Evolutionary conservation across 345 rosid genomes (phyloP).

Genomic region (Euphorbia lathyris): DNA sequence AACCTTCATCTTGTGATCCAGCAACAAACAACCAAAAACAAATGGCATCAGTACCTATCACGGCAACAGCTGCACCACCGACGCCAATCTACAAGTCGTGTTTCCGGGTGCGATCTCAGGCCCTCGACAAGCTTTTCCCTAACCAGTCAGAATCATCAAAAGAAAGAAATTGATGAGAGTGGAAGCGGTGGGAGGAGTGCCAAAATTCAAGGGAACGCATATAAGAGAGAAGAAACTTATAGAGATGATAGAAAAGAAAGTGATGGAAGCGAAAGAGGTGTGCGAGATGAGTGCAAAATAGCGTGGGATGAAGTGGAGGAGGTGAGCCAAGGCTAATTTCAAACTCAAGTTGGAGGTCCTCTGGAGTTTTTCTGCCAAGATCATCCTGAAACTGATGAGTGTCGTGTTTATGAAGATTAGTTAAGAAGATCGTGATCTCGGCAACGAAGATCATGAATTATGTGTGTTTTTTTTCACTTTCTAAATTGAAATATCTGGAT

Average conservation of each 20-base stretch:
- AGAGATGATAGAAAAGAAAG: constrained; percentile 68
- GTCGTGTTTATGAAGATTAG: constrained; percentile 56
- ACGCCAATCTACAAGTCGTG: not conserved
- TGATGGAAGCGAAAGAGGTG: constrained; percentile 69
- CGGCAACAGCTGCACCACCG: not conserved
- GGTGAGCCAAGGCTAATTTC: constrained; percentile 76
- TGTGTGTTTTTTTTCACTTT: too few species aligned
- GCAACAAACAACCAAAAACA: not conserved
- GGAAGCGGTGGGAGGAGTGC: constrained; percentile 32
- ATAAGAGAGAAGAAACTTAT: constrained; percentile 59
- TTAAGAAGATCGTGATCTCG: too few species aligned
- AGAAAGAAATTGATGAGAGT: too few species aligned
- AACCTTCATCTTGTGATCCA: too few species aligned
- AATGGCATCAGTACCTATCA: not conserved
- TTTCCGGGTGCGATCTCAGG: not conserved
- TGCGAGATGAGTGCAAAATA: constrained; percentile 69
- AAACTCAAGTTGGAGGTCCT: constrained; percentile 45
- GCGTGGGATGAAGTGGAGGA: constrained; percentile 98
- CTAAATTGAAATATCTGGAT: too few species aligned
- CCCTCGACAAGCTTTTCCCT: not conserved
- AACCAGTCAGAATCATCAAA: not conserved
- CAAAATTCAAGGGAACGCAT: constrained; percentile 66
- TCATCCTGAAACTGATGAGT: constrained; percentile 81
- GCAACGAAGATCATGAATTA: too few species aligned
- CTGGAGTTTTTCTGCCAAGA: constrained; percentile 59